Conservation (phyloP, 192 early-diverging fungal genomes). For the Backusella circina region DNA sequence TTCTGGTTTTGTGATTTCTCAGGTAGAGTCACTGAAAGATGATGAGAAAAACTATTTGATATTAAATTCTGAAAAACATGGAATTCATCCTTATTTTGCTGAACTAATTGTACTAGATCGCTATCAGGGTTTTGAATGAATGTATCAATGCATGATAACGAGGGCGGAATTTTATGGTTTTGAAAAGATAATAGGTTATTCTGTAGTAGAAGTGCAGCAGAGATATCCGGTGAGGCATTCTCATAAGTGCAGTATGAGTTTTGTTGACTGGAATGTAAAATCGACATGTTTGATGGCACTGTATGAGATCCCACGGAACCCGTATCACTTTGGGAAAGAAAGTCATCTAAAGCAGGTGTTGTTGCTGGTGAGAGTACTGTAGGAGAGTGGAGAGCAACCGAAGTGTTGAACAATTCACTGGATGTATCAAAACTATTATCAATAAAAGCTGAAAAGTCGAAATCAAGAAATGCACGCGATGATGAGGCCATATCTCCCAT, state of each 20-base stretch:
- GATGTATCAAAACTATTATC: slow-evolving; percentile 9
- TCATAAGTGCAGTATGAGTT: neutral
- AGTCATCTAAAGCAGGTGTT: neutral
- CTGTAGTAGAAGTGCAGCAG: neutral
- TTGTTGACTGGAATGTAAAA: slow-evolving; percentile 1
- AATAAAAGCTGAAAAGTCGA: slow-evolving; percentile 7
- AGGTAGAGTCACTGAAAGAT: neutral
- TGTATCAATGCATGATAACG: neutral
- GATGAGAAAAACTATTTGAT: neutral
- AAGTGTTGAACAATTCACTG: slow-evolving; percentile 1
- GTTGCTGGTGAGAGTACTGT: neutral
- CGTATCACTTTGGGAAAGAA: neutral
- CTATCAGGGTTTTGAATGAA: neutral
- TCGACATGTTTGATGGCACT: neutral
- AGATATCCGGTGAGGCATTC: neutral
- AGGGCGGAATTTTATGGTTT: neutral
- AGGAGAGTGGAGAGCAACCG: neutral
- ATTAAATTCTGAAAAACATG: neutral
- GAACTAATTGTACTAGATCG: slow-evolving; percentile 4
- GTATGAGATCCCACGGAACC: neutral
- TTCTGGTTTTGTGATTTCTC: neutral
- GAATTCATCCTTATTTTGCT: neutral
- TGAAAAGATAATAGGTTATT: neutral
- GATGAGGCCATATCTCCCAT: neutral
- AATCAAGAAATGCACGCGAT: slow-evolving; percentile 3